These are phyloP conservation scores for Hemisphaericaspora xylofermentans DNA, from an alignment of 1,139 yeast genomes.

Conservation along the genomic window DNA sequence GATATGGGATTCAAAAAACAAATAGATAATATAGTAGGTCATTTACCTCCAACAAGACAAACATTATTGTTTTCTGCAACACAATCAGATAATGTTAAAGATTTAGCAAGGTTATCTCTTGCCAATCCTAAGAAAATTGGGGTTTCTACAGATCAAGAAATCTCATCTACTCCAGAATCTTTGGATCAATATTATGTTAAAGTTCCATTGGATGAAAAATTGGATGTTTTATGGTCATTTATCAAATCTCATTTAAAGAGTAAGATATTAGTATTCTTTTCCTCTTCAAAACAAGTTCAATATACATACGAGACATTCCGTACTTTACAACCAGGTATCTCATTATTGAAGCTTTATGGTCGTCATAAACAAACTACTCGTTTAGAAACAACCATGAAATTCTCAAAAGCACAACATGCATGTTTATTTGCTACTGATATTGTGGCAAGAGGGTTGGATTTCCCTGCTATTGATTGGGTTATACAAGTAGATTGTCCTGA, in stretches of 20 bases:
- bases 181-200: slow-evolving; percentile 80
- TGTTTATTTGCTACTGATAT: slow-evolving; percentile 95
- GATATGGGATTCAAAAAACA: slow-evolving; percentile 97
- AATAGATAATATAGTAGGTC: slow-evolving; percentile 79
- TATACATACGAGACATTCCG: slow-evolving; percentile 89
- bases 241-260: slow-evolving; percentile 82
- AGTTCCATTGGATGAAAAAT: slow-evolving; percentile 72
- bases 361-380: slow-evolving; percentile 94
- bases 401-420: slow-evolving; percentile 80
- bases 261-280: slow-evolving; percentile 84
- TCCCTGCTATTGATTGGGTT: slow-evolving; percentile 98
- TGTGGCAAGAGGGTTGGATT: slow-evolving; percentile 95
- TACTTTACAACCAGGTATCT: slow-evolving; percentile 93
- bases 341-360: slow-evolving; percentile 88
- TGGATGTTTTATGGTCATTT: slow-evolving; percentile 86
- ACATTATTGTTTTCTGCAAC: slow-evolving; percentile 91
- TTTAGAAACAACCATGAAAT: slow-evolving; percentile 83
- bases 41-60: slow-evolving; percentile 83
- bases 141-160: slow-evolving; percentile 48
- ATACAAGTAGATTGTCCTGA: slow-evolving; percentile 96
- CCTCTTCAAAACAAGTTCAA: slow-evolving; percentile 94
- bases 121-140: slow-evolving; percentile 77
- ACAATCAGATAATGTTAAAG: slow-evolving; percentile 83
- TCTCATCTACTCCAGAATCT: slow-evolving; percentile 74
- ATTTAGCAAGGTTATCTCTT: slow-evolving; percentile 84